phyloP scores from a whole-genome alignment of 345 rosid genomes.

The Eucalyptus paniculata region DNA sequence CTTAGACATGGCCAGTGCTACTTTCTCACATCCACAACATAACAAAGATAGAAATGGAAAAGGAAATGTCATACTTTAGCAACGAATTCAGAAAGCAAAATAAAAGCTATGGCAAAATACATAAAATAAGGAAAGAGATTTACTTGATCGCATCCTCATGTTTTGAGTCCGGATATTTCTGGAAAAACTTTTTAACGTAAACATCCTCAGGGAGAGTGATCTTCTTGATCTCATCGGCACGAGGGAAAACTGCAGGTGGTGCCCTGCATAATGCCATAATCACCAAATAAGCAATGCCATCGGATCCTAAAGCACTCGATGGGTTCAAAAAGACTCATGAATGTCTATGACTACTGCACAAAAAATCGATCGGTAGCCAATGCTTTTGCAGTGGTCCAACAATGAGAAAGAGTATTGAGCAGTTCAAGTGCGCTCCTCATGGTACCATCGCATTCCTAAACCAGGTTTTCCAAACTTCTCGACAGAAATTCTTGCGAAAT shows the following conservation, averaged over 20 bases:
- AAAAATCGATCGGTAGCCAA: not conserved
- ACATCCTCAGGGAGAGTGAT: conserved; percentile 79
- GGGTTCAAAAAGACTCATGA: not conserved
- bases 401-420: not conserved
- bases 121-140: not conserved
- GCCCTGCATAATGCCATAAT: conserved; percentile 20
- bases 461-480: not conserved
- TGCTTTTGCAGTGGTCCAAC: not conserved
- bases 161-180: conserved; percentile 43
- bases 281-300: not conserved
- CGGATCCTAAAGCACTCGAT: not conserved
- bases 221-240: conserved; percentile 45
- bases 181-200: conserved; percentile 52
- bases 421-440: not conserved
- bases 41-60: not conserved
- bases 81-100: not conserved
- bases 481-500: not conserved
- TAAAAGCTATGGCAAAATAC: not conserved
- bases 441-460: not conserved
- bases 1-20: not conserved
- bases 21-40: not conserved
- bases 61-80: not conserved
- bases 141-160: conserved; percentile 66
- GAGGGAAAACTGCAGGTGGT: conserved; percentile 83
- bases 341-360: not conserved